A percentile compares a stretch with the other conserved stretches of the same genome.
Conservation (phyloP, 257 asterid species). For the Fraxinus cuspidata region DNA sequence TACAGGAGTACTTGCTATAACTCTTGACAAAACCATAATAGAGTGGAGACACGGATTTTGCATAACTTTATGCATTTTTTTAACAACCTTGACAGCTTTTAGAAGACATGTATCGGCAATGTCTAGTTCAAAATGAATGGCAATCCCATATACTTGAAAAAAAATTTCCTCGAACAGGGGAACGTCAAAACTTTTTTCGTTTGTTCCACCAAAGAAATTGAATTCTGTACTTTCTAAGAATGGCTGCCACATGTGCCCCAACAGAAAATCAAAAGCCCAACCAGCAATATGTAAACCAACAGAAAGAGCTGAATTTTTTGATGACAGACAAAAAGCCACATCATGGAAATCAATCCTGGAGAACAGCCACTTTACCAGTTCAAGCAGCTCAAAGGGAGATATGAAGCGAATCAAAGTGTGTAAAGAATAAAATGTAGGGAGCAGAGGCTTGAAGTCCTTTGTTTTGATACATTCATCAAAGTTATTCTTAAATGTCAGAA, state of each 20-base stretch:
- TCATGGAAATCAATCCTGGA: conserved; percentile 51
- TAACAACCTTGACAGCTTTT: conserved; percentile 62
- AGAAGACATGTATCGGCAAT: conserved; percentile 68
- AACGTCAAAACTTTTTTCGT: conserved; percentile 42
- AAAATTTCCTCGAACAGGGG: conserved; percentile 49
- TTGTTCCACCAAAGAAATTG: conserved; percentile 35
- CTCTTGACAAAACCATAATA: conserved; percentile 59
- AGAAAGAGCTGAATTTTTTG: conserved; percentile 44
- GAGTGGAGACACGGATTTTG: conserved; percentile 43
- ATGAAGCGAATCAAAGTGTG: conserved; percentile 42
- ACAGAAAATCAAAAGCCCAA: conserved; percentile 58
- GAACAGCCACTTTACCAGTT: conserved; percentile 66
- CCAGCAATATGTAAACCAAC: conserved; percentile 65
- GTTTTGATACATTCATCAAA: conserved; percentile 56
- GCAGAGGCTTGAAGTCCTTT: conserved; percentile 49
- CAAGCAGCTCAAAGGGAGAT: conserved; percentile 58
- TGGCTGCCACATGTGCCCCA: conserved; percentile 41
- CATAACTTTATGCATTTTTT: conserved; percentile 38
- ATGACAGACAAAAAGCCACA: conserved; percentile 34
- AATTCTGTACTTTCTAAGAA: conserved; percentile 23
- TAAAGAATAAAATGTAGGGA: conserved; percentile 51
- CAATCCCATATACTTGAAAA: conserved; percentile 51
- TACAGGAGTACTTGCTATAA: conserved; percentile 52
- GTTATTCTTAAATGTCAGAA: conserved; percentile 53
- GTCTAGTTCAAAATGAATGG: conserved; percentile 50